phyloP scores from a whole-genome alignment of 2,329 filamentous ascomycete genomes.

The Phaeophleospora eucalypticola region DNA sequence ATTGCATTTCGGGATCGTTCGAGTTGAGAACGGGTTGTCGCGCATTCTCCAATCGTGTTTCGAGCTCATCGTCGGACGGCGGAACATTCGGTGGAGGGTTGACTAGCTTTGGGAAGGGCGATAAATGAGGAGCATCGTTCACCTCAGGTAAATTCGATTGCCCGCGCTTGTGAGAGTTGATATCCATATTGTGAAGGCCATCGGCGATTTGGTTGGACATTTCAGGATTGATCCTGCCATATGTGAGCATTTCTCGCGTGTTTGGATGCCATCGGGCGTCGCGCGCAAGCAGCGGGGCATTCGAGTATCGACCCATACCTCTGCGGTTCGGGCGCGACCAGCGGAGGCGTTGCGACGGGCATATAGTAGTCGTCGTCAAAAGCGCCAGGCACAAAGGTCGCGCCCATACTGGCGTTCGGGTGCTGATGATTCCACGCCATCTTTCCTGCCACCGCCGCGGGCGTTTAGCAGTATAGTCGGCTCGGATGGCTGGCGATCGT shows the following conservation, averaged over 20 bases:
- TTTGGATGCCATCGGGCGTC: background rate
- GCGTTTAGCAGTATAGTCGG: background rate
- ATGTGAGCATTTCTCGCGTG: background rate
- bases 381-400: slow-evolving; percentile 65
- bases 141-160: slow-evolving; percentile 11
- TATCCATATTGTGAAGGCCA: slow-evolving; percentile 83
- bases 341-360: slow-evolving; percentile 52
- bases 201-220: slow-evolving; percentile 96
- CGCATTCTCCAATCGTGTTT: slow-evolving; percentile 80
- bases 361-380: slow-evolving; percentile 67
- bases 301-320: too few relatives aligned
- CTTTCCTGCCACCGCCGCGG: background rate
- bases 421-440: slow-evolving; percentile 19
- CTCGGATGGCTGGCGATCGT: background rate
- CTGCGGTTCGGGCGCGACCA: slow-evolving; percentile 67
- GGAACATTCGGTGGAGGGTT: slow-evolving; percentile 81
- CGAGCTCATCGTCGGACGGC: slow-evolving; percentile 89
- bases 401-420: slow-evolving; percentile 39
- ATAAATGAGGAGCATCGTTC: slow-evolving; percentile 70
- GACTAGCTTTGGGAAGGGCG: slow-evolving; percentile 81
- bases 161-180: slow-evolving; percentile 21
- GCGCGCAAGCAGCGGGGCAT: too few relatives aligned
- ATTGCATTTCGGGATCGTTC: slow-evolving; percentile 92
- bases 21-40: slow-evolving; percentile 81
- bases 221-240: slow-evolving; percentile 52